Base-by-base conservation (phyloP, 1,284 basidiomycete genomes). In the Tylopilus sp. region DNA sequence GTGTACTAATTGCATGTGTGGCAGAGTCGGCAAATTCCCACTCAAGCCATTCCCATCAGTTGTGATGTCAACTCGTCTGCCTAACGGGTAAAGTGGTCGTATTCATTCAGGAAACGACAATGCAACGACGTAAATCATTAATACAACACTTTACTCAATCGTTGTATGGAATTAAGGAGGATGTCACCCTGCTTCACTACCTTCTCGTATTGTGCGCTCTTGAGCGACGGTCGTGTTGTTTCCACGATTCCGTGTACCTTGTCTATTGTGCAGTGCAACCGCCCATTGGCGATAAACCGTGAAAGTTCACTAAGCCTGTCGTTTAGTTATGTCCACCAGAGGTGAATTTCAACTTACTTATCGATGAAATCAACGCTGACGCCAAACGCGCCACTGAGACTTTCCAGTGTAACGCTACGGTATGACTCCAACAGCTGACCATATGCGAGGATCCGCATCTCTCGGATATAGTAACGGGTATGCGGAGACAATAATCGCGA, bases 361-460 rank as follows among this genome's bases (percentile, higher is more conserved):
- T 98, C 95, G 45, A 98, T 85, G 64, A 95, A 98, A 13, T 88
- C 85, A 40, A 89, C 81, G 49, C 85, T 86, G 31, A 98, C 95
- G 25, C 96, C 96, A 61, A 99, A 99, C 14, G 94, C 93, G 4
- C 82, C 77, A 43, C 85, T 84, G 64, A 99, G 84, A 60, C 89
- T 91, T 57, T 95, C 89, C 36, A 99, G 75, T 2, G 95, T 98
- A 35, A 99, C 79, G 57, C 88, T 92, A 44, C 90, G 83, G 72
- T 99, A 99, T 17, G 85, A 89, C 71, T 98, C 94, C 17, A 99
- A 78, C 4, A 98, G 79, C 69, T 98, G 96, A 32, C 82, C 77
- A 74, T 98, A 99, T 4, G 95, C 94, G 42, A 93, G 86, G 64
- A 99, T 95, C 40, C 96, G 87, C 91, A 98, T 95, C 72, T 98